phyloP scores from a whole-genome alignment of 83 land plant genomes.

The Isoetes engelmannii region DNA sequence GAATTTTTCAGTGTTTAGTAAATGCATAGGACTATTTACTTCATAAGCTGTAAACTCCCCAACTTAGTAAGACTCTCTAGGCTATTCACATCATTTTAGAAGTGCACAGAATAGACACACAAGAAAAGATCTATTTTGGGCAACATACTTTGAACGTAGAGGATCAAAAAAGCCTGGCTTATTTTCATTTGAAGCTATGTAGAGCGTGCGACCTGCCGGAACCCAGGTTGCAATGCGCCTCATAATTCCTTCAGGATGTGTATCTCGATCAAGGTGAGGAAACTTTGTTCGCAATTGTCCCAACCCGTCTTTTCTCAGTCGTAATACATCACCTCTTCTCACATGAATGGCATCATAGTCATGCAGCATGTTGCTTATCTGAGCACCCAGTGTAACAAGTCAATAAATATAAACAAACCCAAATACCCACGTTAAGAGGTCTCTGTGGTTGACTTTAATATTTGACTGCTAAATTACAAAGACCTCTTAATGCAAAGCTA shows the following conservation, averaged over 20 bases:
- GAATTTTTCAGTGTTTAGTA: too few relatives aligned
- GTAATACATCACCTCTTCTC: slow-evolving; percentile 79
- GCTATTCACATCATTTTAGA: too few relatives aligned
- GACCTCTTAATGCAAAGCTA: too few relatives aligned
- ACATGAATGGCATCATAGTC: slow-evolving; percentile 96
- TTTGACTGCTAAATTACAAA: background rate
- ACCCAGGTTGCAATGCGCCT: slow-evolving; percentile 63
- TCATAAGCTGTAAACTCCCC: background rate
- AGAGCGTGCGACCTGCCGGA: slow-evolving; percentile 70
- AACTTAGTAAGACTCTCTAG: too few relatives aligned
- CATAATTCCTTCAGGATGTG: slow-evolving; percentile 65
- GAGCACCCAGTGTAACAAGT: slow-evolving; percentile 1
- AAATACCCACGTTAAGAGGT: background rate
- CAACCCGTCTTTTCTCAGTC: slow-evolving; percentile 67
- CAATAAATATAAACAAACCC: background rate
- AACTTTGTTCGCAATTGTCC: slow-evolving; percentile 54
- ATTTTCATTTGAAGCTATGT: slow-evolving; percentile 87
- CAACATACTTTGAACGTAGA: slow-evolving; percentile 53
- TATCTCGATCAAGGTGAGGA: slow-evolving; percentile 87
- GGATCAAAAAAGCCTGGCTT: slow-evolving; percentile 65
- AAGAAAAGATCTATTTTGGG: background rate
- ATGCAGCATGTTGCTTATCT: slow-evolving; percentile 57
- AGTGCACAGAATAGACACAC: too few relatives aligned
- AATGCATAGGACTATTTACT: background rate
- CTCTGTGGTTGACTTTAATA: background rate